Base-by-base conservation (phyloP, 495 filamentous ascomycete species). In the Hyaloscypha bicolor region DNA sequence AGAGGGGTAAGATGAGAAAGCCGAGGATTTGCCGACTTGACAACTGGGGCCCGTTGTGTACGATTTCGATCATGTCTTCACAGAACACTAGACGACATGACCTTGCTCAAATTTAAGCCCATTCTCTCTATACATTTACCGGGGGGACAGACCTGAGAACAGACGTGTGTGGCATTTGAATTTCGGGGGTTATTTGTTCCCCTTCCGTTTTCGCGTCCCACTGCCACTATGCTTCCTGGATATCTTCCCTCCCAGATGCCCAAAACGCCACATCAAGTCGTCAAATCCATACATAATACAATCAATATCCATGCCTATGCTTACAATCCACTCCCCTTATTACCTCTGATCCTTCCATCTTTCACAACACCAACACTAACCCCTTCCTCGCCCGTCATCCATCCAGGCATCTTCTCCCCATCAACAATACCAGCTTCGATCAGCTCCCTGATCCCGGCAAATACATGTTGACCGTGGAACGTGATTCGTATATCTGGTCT, bases 381-480 rank as follows among this genome's bases (percentile, higher is more conserved):
- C 0, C 87, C 90, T 25, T 91, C 92, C 72, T 96, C 92, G 1
- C 93, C 93, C 1, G 92, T 94, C 88, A 96, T 90, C 93, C 93
- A 97, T 0, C 92, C 90, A 0, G 93, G 93, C 87, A 96, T 94
- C 29, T 79, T 83, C 75, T 86, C 83, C 0, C 90, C 90, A 71
- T 94, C 86, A 14, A 95, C 76, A 16, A 91, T 80, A 0, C 92
- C 92, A 12, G 80, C 70, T 73, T 95, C 93, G 0, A 93, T 88
- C 32, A 96, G 81, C 72, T 88, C 84, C 57, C 92, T 81, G 32
- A 96, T 80, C 0, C 93, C 93, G 2, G 87, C 86, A 74, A 96
- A 94, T n/a, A 97, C 86, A 73, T 97, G 91, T 0, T 81, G 71
- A 0, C 93, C 93, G 31, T 88, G 81, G 64, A 97, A 91, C 0